Conservation (phyloP, 2,329 filamentous ascomycete species). For the Dichotomopilus funicola region DNA sequence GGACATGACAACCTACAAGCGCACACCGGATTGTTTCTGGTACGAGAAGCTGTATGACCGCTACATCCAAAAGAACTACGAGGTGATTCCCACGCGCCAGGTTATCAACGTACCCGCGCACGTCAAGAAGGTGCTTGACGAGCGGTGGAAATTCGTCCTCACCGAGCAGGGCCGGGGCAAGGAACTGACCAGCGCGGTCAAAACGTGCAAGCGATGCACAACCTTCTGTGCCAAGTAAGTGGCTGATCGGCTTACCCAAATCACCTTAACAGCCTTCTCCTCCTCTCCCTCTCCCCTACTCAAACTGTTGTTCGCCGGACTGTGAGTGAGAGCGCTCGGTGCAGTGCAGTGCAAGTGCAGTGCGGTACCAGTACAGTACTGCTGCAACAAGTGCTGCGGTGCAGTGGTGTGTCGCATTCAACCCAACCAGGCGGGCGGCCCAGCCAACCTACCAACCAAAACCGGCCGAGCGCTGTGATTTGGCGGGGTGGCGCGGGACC, state of each 20-base stretch:
- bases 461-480: conserved; percentile 8
- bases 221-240: conserved; percentile 86
- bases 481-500: conserved; percentile 14
- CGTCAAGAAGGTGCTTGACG: conserved; percentile 92
- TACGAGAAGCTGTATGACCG: conserved; percentile 97
- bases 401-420: no score
- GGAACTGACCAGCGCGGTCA: conserved; percentile 91
- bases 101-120: conserved; percentile 95
- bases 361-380: no score
- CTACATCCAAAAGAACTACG: conserved; percentile 97
- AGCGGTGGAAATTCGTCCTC: conserved; percentile 93
- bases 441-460: not conserved
- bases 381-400: no score
- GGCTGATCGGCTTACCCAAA: no score
- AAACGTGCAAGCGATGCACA: conserved; percentile 88
- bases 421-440: not conserved
- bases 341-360: no score
- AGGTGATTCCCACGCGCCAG: conserved; percentile 82
- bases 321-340: no score
- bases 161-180: conserved; percentile 91
- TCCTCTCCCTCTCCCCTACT: no score
- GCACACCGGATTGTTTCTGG: conserved; percentile 83
- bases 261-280: no score
- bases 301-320: no score
- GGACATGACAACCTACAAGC: conserved; percentile 77